Evolutionary conservation across 1,139 yeast genomes (phyloP).

Genomic region (Pichiaceae sp.): DNA sequence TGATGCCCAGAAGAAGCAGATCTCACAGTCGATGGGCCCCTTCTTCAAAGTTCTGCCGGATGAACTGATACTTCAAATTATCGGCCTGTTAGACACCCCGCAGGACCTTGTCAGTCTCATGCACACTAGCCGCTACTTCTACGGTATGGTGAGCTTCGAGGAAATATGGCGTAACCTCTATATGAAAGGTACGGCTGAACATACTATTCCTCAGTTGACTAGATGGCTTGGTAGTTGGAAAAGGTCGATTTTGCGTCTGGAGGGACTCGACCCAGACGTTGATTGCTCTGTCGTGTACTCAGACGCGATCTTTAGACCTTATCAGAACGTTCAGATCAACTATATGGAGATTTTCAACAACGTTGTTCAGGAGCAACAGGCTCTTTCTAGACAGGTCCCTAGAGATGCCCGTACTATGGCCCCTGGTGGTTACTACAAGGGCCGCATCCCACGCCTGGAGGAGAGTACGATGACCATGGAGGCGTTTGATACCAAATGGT

Average conservation of each 20-base stretch:
- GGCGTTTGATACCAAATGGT: slow-evolving; percentile 38
- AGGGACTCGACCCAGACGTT: slow-evolving; percentile 29
- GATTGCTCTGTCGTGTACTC: slow-evolving; percentile 39
- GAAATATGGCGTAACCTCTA: slow-evolving; percentile 68
- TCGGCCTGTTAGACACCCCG: slow-evolving; percentile 37
- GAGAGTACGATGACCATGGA: slow-evolving; percentile 34
- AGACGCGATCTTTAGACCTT: slow-evolving; percentile 70
- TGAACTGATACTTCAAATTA: slow-evolving; percentile 42
- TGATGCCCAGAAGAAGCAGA: slow-evolving; percentile 21
- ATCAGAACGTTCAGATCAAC: slow-evolving; percentile 66
- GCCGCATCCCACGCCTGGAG: slow-evolving; percentile 36
- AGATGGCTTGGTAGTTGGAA: slow-evolving; percentile 81
- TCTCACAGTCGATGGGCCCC: slow-evolving; percentile 40
- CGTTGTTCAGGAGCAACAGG: slow-evolving; percentile 39
- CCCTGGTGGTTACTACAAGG: slow-evolving; percentile 12
- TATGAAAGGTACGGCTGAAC: slow-evolving; percentile 15
- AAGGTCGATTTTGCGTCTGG: slow-evolving; percentile 40
- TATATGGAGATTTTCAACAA: slow-evolving; percentile 40
- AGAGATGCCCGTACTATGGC: slow-evolving; percentile 4
- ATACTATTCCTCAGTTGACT: slow-evolving; percentile 4
- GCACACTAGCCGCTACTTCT: slow-evolving; percentile 56
- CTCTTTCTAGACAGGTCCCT: slow-evolving; percentile 5
- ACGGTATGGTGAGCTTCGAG: slow-evolving; percentile 65
- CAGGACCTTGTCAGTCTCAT: slow-evolving; percentile 41
- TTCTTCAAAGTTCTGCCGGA: slow-evolving; percentile 45